Evolutionary conservation across 805 yeast genomes (phyloP).

Genomic region (Nakazawaea anatomiae): DNA sequence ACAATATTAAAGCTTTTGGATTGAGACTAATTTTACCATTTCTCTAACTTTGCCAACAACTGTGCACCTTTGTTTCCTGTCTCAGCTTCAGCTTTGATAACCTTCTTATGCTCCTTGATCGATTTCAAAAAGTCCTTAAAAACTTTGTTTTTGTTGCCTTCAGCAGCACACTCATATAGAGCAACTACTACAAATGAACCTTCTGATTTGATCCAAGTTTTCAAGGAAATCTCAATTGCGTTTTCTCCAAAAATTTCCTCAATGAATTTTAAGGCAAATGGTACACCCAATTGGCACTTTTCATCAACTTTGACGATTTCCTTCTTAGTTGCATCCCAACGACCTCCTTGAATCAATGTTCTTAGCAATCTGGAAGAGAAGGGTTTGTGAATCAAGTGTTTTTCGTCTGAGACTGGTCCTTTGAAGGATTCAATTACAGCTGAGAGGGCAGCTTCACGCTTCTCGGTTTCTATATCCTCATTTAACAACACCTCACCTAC

Average conservation of each 20-base stretch:
- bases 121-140: constrained; percentile 44
- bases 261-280: constrained; percentile 48
- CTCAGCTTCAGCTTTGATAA: constrained; percentile 33
- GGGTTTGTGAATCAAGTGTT: constrained; percentile 65
- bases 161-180: constrained; percentile 58
- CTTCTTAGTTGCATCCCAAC: constrained; percentile 65
- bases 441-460: constrained; percentile 44
- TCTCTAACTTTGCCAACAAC: constrained; percentile 33
- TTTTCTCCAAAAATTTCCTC: constrained; percentile 42
- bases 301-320: constrained; percentile 36
- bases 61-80: constrained; percentile 64
- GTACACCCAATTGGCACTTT: constrained; percentile 46
- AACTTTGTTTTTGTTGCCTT: constrained; percentile 30
- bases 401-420: constrained; percentile 63
- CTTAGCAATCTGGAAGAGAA: constrained; percentile 71
- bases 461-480: constrained; percentile 30
- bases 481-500: constrained; percentile 67
- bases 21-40: not conserved
- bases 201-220: constrained; percentile 62
- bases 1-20: not conserved
- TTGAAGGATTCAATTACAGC: constrained; percentile 52
- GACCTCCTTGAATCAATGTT: constrained; percentile 78
- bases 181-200: constrained; percentile 83
- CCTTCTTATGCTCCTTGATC: constrained; percentile 45
- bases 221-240: constrained; percentile 43